Base-by-base conservation (phyloP, 768 basidiomycete species). In the Hydnomerulius pinastri region DNA sequence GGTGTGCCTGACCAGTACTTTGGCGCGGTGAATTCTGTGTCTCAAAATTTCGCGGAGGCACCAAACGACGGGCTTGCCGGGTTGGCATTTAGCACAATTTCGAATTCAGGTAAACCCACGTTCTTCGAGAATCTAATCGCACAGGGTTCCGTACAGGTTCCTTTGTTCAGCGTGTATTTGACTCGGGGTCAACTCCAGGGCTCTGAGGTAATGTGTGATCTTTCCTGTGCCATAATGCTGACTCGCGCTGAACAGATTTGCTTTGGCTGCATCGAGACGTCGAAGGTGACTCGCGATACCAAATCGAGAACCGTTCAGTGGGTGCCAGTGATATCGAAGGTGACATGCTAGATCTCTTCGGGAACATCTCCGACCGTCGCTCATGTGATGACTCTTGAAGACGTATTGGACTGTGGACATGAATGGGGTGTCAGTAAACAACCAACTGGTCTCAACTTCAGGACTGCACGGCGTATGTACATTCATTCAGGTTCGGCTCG, bases 71-170 rank as follows among this genome's bases (percentile, higher is more conserved):
- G 85, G 10, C 70, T 86, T 10, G 61, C 84, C 6, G 86, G 85
- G 21, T 64, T 87, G 60, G 85, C 80, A 9, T 88, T 87, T 56
- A 68, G 79, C 29, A 68, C 75, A 33, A 83, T 87, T 47, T 66
- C 84, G 10, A 65, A 58, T 39, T 74, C 71, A 0, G 60, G 58
- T 11, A 53, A 73, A 44, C 73, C 77, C 8, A 86, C 86, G 0
- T 79, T 86, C 56, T 83, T 86, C 54, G 87, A 88, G 64, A 85
- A 80, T 54, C 62, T 87, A 30, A 75, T 87, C n/a, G 54, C 60
- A 11, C 54, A 66, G 54, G 65, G 67, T 39, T 67, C 69, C 54
- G 49, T 86, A 23, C 60, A 65, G 4, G 65, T 71, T 0, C 77
- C 80, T 12, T 58, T 81, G 4, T 88, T 88, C 62, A 78, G 79